A percentile compares a stretch with the other conserved stretches of the same genome.
Conservation (phyloP, 306 rosid genomes). For the Oemleria cerasiformis region DNA sequence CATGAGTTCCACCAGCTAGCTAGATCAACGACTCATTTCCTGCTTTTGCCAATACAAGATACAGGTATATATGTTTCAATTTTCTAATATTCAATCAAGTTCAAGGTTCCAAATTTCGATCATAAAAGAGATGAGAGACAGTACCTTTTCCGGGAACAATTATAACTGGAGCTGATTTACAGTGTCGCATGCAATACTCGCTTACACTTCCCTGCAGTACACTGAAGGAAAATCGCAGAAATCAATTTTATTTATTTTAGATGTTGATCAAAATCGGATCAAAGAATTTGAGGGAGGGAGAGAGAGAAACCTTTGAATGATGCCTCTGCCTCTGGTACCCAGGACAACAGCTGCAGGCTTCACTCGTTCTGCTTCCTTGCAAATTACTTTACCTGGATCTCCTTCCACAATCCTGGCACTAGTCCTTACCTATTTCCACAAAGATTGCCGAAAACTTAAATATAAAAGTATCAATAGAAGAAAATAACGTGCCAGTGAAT, state of each 20-base stretch:
- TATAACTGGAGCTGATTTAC: conserved; percentile 77
- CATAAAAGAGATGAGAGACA: not conserved
- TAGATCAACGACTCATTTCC: conserved; percentile 63
- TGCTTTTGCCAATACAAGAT: conserved; percentile 45
- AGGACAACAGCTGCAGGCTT: conserved; percentile 72
- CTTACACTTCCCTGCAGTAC: conserved; percentile 87
- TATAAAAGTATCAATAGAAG: not conserved
- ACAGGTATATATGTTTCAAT: not conserved
- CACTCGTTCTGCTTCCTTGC: conserved; percentile 65
- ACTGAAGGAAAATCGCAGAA: conserved; percentile 41
- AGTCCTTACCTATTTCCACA: conserved; percentile 51
- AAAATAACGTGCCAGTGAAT: not conserved
- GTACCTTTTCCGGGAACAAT: conserved; percentile 84
- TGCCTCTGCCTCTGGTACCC: conserved; percentile 73
- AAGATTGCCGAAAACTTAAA: not conserved
- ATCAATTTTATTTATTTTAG: not conserved
- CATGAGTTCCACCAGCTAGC: conserved; percentile 24
- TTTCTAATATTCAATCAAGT: not conserved
- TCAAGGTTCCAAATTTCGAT: not conserved
- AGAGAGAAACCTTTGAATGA: conserved; percentile 52
- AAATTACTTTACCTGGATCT: conserved; percentile 66
- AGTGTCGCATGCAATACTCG: conserved; percentile 69
- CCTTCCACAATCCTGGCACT: conserved; percentile 72
- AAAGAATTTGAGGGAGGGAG: conserved; percentile 1
- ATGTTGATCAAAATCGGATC: not conserved